Conservation (phyloP, 2,329 filamentous ascomycete species). For the Talaromyces sp. region DNA sequence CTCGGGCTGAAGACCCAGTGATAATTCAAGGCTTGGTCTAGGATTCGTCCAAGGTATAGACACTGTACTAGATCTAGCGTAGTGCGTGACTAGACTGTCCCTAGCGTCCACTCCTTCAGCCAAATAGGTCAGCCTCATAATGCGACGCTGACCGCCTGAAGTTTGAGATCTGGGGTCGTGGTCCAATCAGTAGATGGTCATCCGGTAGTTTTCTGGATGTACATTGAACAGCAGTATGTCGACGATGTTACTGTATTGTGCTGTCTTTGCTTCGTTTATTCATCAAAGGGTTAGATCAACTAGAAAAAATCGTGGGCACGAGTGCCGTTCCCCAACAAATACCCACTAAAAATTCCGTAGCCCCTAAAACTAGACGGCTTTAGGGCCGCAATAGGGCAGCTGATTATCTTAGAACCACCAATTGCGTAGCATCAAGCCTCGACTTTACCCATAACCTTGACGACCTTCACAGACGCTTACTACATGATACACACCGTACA, state of each 20-base stretch:
- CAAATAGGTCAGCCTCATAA: conserved; percentile 1
- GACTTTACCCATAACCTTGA: background rate
- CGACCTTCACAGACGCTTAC: background rate
- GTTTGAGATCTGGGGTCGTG: background rate
- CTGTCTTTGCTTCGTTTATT: background rate
- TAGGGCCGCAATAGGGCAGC: background rate
- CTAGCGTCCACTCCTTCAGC: background rate
- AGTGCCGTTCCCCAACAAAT: background rate
- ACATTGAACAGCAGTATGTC: background rate
- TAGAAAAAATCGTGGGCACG: too few species aligned
- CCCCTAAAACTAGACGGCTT: background rate
- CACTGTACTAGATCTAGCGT: background rate
- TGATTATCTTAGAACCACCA: background rate
- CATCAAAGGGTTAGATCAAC: background rate
- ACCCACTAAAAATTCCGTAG: background rate
- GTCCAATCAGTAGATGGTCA: background rate
- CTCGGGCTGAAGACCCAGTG: background rate
- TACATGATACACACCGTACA: background rate
- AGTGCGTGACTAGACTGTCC: background rate
- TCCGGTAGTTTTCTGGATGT: background rate
- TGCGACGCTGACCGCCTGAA: conserved; percentile 3
- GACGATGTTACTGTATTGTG: background rate
- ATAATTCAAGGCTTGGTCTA: background rate
- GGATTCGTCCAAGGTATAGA: background rate
- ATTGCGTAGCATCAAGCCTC: background rate